Conservation (phyloP, 192 early-diverging fungal genomes). For the Backusella sp. region DNA sequence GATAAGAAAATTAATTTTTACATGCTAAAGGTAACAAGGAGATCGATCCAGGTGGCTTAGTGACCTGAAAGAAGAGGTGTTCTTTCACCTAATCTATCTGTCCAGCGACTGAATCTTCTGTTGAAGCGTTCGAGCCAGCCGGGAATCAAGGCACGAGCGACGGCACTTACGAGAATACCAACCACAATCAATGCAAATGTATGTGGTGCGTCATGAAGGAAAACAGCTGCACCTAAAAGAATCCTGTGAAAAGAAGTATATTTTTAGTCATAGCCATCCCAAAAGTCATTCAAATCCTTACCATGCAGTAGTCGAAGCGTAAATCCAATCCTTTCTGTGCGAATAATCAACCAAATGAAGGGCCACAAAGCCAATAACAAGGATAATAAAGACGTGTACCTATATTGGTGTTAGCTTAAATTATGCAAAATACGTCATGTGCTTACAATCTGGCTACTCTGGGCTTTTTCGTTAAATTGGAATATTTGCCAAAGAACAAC, state of each 20-base stretch:
- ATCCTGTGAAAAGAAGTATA: slow-evolving; percentile 15
- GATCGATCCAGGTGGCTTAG: neutral
- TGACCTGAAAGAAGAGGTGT: slow-evolving; percentile 26
- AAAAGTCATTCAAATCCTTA: neutral
- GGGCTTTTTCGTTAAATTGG: slow-evolving; percentile 18
- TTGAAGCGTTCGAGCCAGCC: slow-evolving; percentile 22
- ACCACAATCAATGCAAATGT: slow-evolving; percentile 27
- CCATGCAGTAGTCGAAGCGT: slow-evolving; percentile 40
- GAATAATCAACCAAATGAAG: slow-evolving; percentile 37
- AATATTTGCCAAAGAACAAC: slow-evolving; percentile 24
- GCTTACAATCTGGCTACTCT: slow-evolving; percentile 4
- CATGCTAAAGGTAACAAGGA: neutral
- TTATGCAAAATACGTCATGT: slow-evolving; percentile 1
- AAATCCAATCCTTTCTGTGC: slow-evolving; percentile 38
- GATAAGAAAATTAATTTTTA: neutral
- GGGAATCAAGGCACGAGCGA: slow-evolving; percentile 29
- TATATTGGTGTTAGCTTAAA: neutral
- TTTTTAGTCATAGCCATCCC: neutral
- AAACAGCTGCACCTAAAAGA: slow-evolving; percentile 17
- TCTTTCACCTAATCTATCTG: slow-evolving; percentile 31
- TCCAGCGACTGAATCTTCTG: slow-evolving; percentile 24
- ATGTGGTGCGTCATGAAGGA: slow-evolving; percentile 19
- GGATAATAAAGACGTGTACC: slow-evolving; percentile 13
- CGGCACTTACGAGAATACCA: slow-evolving; percentile 35
- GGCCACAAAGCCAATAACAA: slow-evolving; percentile 21